Conservation (phyloP, 2,329 filamentous ascomycete species). For the Colletotrichum shisoi region DNA sequence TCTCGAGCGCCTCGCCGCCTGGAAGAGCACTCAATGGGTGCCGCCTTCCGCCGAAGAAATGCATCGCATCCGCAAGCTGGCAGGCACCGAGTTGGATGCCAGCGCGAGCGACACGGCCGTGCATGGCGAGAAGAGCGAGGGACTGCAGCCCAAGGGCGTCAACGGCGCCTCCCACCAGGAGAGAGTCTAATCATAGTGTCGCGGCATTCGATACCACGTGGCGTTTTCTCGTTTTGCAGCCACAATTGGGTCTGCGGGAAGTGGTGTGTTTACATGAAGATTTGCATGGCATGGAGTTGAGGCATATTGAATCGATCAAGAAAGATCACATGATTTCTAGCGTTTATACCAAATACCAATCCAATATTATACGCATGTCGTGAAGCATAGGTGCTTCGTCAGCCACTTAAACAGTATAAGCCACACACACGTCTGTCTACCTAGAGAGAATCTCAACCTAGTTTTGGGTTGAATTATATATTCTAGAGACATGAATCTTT, state of each 20-base stretch:
- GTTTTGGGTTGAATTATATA: no score
- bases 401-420: no score
- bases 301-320: not conserved
- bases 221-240: not conserved
- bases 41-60: constrained; percentile 56
- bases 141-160: constrained; percentile 4
- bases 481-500: no score
- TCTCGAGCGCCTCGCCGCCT: constrained; percentile 68
- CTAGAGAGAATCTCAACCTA: no score
- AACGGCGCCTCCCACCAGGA: constrained; percentile 25
- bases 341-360: constrained; percentile 4
- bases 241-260: not conserved
- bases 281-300: constrained; percentile 26
- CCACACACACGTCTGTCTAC: no score
- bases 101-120: constrained; percentile 21
- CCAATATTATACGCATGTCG: not conserved
- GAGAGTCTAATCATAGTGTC: constrained; percentile 3
- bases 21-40: constrained; percentile 66
- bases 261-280: not conserved
- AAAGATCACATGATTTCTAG: not conserved
- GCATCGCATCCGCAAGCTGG: constrained; percentile 52
- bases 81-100: constrained; percentile 51
- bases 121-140: constrained; percentile 26
- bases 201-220: not conserved
- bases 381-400: not conserved